A percentile compares a stretch with the other conserved stretches of the same genome.
phyloP scores from a whole-genome alignment of 164 flowering plant genomes.

The Akebia trifoliata region DNA sequence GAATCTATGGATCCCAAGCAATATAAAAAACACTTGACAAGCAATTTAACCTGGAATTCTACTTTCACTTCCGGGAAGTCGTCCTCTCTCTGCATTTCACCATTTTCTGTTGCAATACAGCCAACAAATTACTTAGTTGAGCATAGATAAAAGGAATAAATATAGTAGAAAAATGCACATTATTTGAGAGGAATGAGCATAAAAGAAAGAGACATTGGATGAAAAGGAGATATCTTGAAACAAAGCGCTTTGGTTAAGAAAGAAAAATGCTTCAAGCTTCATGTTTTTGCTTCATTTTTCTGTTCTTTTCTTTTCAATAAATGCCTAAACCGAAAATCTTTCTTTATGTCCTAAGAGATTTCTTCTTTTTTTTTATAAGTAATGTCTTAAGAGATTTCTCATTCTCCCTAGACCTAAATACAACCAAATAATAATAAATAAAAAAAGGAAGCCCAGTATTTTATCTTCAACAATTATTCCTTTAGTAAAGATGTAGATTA shows the following conservation, averaged over 20 bases:
- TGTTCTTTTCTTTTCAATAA: neutral
- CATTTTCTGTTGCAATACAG: conserved; percentile 36
- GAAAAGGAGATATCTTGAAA: neutral
- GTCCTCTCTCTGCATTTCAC: conserved; percentile 47
- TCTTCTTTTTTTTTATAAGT: too few relatives aligned
- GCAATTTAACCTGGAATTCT: conserved; percentile 59
- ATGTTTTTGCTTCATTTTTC: neutral
- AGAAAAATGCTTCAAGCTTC: neutral
- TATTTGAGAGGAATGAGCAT: neutral
- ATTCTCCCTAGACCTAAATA: too few relatives aligned
- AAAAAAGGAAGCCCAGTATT: too few relatives aligned
- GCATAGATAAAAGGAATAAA: neutral
- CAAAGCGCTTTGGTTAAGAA: neutral
- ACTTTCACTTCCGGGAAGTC: conserved; percentile 84
- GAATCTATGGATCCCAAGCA: too few relatives aligned
- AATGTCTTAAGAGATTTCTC: too few relatives aligned
- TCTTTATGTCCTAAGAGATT: too few relatives aligned
- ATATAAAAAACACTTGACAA: neutral
- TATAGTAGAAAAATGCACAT: neutral
- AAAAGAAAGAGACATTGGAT: neutral
- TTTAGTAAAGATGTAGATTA: neutral
- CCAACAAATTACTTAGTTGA: conserved; percentile 3
- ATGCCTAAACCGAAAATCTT: too few relatives aligned
- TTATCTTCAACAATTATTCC: too few relatives aligned
- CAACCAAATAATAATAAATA: neutral